Conservation (phyloP, 1,284 basidiomycete species). For the Schizopora paradoxa region DNA sequence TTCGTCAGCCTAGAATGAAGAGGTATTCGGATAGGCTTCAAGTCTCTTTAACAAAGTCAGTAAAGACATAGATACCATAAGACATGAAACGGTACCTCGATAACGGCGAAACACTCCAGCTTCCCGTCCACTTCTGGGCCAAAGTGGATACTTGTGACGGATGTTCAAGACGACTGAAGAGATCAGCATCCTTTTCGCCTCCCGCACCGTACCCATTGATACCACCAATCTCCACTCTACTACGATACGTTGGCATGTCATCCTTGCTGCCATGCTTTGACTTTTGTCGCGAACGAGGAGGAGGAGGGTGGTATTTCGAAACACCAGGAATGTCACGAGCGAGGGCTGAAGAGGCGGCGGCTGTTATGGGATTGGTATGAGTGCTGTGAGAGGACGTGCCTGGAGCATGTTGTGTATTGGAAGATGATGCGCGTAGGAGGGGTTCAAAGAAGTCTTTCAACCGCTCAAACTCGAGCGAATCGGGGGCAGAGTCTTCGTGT, state of each 20-base stretch:
- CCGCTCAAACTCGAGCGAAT: conserved; percentile 83
- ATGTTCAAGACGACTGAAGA: conserved; percentile 56
- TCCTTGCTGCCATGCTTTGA: conserved; percentile 63
- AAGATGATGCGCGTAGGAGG: conserved; percentile 69
- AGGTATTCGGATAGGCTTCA: conserved; percentile 84
- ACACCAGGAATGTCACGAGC: conserved; percentile 77
- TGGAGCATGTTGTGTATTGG: conserved; percentile 43
- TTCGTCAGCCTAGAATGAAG: conserved; percentile 92
- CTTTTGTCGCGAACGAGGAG: conserved; percentile 47
- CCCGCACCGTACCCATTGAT: conserved; percentile 47
- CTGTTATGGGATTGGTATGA: conserved; percentile 75
- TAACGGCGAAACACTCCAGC: conserved; percentile 68
- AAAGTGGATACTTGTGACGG: conserved; percentile 63
- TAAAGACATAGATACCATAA: conserved; percentile 7
- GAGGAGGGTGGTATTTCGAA: conserved; percentile 57
- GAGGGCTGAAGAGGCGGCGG: conserved; percentile 78
- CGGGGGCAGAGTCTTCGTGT: conserved; percentile 78
- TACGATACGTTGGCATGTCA: conserved; percentile 69
- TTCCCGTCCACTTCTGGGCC: conserved; percentile 77
- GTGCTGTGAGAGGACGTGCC: conserved; percentile 51
- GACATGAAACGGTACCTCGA: conserved; percentile 46
- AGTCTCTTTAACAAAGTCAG: conserved; percentile 46
- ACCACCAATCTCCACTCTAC: conserved; percentile 56
- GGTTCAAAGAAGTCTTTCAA: conserved; percentile 94
- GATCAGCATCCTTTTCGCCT: conserved; percentile 65